Percentiles rank a stretch among this genome's conserved stretches.
Conservation (phyloP, 83 land plant genomes). For the Picea abies region DNA sequence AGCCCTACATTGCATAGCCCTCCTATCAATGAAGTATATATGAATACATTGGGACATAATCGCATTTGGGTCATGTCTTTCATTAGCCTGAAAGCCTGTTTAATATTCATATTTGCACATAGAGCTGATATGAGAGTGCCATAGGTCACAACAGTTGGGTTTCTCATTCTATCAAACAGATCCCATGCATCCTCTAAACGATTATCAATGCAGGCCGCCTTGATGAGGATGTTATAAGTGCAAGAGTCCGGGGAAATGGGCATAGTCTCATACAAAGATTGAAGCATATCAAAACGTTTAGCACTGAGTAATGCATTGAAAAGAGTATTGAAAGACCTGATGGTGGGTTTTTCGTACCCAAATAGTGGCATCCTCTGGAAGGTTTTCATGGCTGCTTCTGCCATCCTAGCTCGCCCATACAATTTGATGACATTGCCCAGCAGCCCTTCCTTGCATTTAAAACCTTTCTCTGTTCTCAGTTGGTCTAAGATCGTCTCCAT, state of each 20-base stretch:
- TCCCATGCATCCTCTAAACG: conserved; percentile 13
- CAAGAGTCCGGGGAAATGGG: neutral
- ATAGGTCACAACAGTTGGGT: neutral
- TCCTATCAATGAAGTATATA: conserved; percentile 13
- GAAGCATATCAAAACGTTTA: conserved; percentile 6
- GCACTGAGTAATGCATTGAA: conserved; percentile 1
- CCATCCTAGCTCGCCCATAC: neutral
- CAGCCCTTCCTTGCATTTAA: conserved; percentile 8
- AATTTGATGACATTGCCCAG: conserved; percentile 9
- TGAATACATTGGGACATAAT: neutral
- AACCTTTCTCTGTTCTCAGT: neutral
- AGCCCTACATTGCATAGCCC: conserved; percentile 3
- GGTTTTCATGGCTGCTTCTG: conserved; percentile 11
- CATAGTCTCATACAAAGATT: neutral
- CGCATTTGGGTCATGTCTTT: neutral
- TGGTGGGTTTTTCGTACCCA: conserved; percentile 4
- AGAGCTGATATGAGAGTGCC: conserved; percentile 1
- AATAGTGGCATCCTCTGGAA: neutral
- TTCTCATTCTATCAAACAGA: conserved; percentile 5
- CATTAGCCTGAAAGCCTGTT: neutral
- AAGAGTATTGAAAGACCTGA: conserved; percentile 17
- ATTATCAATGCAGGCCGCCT: neutral
- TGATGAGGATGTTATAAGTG: neutral
- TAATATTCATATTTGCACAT: neutral
- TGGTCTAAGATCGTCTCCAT: conserved; percentile 5